Evolutionary conservation across 2,329 filamentous ascomycete genomes (phyloP).

Genomic region (Curvularia eragrostidis): DNA sequence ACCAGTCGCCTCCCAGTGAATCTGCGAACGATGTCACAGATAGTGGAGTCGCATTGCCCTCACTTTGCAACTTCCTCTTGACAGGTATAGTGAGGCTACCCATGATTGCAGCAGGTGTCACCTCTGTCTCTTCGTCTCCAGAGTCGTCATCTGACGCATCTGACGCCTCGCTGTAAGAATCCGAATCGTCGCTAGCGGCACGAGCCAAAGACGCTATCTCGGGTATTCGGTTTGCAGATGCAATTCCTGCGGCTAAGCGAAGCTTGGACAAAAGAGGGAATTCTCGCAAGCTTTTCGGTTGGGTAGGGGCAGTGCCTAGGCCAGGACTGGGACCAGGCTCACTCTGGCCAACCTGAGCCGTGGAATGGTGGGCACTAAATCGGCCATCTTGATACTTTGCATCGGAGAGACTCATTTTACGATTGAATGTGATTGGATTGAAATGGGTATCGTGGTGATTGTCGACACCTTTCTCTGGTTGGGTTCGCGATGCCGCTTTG

Average conservation of each 20-base stretch:
- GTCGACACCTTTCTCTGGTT: slow-evolving; percentile 7
- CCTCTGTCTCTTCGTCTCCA: slow-evolving; percentile 27
- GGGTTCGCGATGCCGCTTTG: slow-evolving; percentile 11
- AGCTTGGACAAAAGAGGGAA: slow-evolving; percentile 42
- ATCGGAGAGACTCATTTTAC: slow-evolving; percentile 56
- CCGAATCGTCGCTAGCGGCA: slow-evolving; percentile 36
- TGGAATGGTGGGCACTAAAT: slow-evolving; percentile 38
- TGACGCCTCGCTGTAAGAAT: slow-evolving; percentile 36
- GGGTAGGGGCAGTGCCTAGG: slow-evolving; percentile 8
- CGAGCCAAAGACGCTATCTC: slow-evolving; percentile 25
- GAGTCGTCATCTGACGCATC: slow-evolving; percentile 32
- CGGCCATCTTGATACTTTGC: slow-evolving; percentile 62
- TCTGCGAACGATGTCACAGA: slow-evolving; percentile 47
- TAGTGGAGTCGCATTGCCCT: slow-evolving; percentile 46
- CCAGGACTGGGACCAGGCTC: slow-evolving; percentile 5
- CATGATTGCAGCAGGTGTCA: slow-evolving; percentile 24
- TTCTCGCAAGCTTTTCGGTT: slow-evolving; percentile 34
- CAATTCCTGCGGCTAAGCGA: slow-evolving; percentile 39
- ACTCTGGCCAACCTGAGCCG: slow-evolving; percentile 8
- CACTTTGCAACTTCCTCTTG: slow-evolving; percentile 45
- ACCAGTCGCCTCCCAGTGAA: slow-evolving; percentile 39
- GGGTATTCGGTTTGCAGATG: slow-evolving; percentile 27
- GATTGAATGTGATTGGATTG: slow-evolving; percentile 59
- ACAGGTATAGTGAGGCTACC: slow-evolving; percentile 28
- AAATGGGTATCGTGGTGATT: slow-evolving; percentile 56